phyloP scores from a whole-genome alignment of 495 filamentous ascomycete genomes.

The Trypethelium eluteriae region DNA sequence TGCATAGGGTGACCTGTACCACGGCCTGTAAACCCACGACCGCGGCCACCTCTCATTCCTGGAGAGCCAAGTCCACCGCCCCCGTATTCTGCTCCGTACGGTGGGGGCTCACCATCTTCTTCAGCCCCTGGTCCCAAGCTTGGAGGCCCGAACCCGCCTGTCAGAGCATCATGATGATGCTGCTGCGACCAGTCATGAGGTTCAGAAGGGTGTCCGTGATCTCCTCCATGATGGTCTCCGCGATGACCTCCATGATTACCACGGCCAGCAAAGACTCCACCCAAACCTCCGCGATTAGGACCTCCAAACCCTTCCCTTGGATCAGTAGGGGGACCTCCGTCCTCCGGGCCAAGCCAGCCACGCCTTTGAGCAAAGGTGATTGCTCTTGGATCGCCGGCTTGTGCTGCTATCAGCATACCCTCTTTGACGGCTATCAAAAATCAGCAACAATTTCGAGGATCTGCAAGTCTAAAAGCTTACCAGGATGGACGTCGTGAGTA shows the following conservation, averaged over 20 bases:
- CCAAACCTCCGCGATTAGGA: neutral
- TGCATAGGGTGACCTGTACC: neutral
- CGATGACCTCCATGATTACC: neutral
- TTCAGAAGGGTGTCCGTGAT: neutral
- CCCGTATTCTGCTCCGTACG: neutral
- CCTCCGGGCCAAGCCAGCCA: neutral
- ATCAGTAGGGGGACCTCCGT: neutral
- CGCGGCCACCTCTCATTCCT: neutral
- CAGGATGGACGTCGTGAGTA: neutral
- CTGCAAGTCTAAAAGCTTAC: neutral
- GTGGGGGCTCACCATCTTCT: neutral
- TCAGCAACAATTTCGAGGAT: neutral
- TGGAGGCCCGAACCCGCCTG: conserved; percentile 3
- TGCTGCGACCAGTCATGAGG: neutral
- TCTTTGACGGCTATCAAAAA: neutral
- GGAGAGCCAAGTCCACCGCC: neutral
- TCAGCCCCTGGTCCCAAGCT: neutral
- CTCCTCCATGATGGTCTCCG: neutral
- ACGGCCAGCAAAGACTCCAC: neutral
- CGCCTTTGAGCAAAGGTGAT: neutral
- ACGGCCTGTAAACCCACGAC: neutral
- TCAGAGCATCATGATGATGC: neutral
- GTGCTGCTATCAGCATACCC: neutral
- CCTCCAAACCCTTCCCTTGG: neutral
- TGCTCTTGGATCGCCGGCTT: neutral